Base-by-base conservation (phyloP, 2,329 filamentous ascomycete species). In the Verticillium longisporum region DNA sequence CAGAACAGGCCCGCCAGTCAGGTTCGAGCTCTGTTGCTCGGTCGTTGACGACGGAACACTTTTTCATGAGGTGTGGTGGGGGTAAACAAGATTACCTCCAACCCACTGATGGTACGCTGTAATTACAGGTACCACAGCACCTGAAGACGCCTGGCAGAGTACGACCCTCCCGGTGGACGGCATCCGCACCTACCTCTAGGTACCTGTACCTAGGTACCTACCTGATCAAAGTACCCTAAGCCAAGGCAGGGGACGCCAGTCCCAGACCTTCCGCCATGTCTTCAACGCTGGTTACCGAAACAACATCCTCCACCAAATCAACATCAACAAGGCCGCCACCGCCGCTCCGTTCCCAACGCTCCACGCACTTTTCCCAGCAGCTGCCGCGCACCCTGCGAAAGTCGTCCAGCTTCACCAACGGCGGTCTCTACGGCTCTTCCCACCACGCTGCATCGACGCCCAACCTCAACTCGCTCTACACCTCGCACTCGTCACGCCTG, bases 391-490 rank as follows among this genome's bases (percentile, higher is more conserved):
- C 41, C 60, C 72, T 81, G 64, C 75, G 80, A 69, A 77, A 76
- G 69, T 72, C 77, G 62, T 71, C 75, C 60, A 73, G 71, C 59
- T 60, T 69, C 61, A 67, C 68, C n/a, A 63, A 59, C 33, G 55
- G 57, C 61, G 69, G 70, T 62, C 74, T 80, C 62, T 50, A 50
- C 45, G 73, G 59, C 38, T 62, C 76, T 62, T 26, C 41, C 14
- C 50, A 53, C 18, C 56, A 57, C 34, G 80, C 84, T 31, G 77
- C 78, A 38, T 87, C 85, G 7, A 85, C 83, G 4, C 84, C 85
- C 11, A 86, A 87, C 68, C 76, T 88, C 63, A 80, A 80, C 69
- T 73, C 77, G 32, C 71, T 81, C 45, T 85, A 82, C 71, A 73
- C 75, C 53, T 73, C 77, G 7, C 81, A 82, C 65, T 14, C 33